Evolutionary conservation across 2,329 filamentous ascomycete genomes (phyloP).

Genomic region (Hymenoscyphus occultus): DNA sequence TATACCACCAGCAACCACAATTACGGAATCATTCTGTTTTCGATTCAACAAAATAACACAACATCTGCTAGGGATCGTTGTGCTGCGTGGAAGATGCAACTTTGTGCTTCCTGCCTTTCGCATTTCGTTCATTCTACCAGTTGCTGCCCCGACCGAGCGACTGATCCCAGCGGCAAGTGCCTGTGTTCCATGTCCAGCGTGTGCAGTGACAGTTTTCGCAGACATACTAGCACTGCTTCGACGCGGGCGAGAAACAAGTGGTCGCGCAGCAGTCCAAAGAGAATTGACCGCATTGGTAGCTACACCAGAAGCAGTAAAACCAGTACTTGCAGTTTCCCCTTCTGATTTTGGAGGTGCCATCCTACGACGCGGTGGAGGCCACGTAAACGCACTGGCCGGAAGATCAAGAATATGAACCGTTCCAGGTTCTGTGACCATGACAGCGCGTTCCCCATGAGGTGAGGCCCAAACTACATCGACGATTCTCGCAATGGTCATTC

Average conservation of each 20-base stretch:
- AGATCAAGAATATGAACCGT: constrained; percentile 92
- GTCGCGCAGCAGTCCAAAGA: constrained; percentile 35
- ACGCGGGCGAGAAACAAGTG: constrained; percentile 34
- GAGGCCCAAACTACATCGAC: constrained; percentile 86
- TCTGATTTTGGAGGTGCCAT: constrained; percentile 15
- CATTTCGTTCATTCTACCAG: constrained; percentile 68
- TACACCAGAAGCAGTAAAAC: constrained; percentile 43
- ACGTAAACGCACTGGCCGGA: constrained; percentile 76
- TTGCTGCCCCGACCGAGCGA: constrained; percentile 66
- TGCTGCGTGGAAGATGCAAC: constrained; percentile 63
- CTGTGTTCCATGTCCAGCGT: constrained; percentile 68
- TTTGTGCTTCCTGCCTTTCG: constrained; percentile 72
- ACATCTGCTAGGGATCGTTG: constrained; percentile 51
- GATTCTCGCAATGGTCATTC: constrained; percentile 87
- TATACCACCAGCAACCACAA: constrained; percentile 62
- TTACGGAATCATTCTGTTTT: constrained; percentile 60
- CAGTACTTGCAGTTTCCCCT: constrained; percentile 44
- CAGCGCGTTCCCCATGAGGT: constrained; percentile 76
- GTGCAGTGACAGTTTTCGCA: constrained; percentile 37
- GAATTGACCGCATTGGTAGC: constrained; percentile 36
- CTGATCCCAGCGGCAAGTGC: constrained; percentile 72
- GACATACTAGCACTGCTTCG: constrained; percentile 35
- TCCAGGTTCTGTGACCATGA: constrained; percentile 90
- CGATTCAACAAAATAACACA: constrained; percentile 66
- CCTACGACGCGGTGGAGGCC: constrained; percentile 69